Base-by-base conservation (phyloP, 805 yeast genomes). In the Teunomyces cretensis region DNA sequence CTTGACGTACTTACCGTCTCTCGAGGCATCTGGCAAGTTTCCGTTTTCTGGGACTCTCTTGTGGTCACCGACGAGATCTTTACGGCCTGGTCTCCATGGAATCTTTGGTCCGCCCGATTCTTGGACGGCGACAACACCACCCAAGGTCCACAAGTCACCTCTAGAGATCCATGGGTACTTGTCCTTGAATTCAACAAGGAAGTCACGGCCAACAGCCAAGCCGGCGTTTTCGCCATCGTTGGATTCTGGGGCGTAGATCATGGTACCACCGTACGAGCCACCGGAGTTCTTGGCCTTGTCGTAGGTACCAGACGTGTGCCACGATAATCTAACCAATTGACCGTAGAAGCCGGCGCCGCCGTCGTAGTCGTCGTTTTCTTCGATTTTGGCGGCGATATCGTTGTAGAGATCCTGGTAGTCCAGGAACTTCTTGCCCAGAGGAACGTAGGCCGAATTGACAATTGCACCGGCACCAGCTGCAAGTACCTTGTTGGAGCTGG, bases 91-190 rank as follows among this genome's bases (percentile, higher is more conserved):
- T 64, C 74, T 79, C 89, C 76, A 80, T 56, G 56, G 72, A 62
- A 69, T 80, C 64, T 66, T 65, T 38, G 89, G 89, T 11, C 89
- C 89, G 33, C 76, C 80, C 72, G 81, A 63, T 48, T 74, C 82
- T 64, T 83, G 86, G 41, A 84, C 63, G 14, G 84, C 84, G 24
- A 69, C 75, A 39, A 78, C 84, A 30, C 88, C 89, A n/a, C 80
- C 86, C 28, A 84, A 65, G 8, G 89, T 84, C 83, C 86, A 83
- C 53, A 84, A 73, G 60, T 84, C 90, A 32, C 86, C 84, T 58
- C 81, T 75, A 11, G 83, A 71, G 44, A 84, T 67, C 69, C 80
- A 78, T 9, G 88, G 87, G 65, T 70, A 80, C 57, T 78, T 70
- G 36, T 64, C 66, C 55, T 74, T 73, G 56, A 84, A 67, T 30